Evolutionary conservation across 768 basidiomycete species (phyloP).

Genomic region (Kwoniella sp.): DNA sequence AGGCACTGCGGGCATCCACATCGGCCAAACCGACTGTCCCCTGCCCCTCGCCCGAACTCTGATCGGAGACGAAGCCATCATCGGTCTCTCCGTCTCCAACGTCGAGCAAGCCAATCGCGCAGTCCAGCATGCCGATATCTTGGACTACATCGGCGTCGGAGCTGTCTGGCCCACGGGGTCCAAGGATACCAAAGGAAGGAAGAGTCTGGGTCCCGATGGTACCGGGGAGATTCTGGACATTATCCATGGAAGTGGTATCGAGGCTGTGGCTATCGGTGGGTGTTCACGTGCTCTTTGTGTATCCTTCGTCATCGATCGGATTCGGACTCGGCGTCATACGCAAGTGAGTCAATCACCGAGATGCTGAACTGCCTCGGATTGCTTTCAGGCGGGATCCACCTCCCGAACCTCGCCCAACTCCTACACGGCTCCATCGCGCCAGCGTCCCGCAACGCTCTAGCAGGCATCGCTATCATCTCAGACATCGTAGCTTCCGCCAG

Average conservation of each 20-base stretch:
- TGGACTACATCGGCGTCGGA: slow-evolving; percentile 86
- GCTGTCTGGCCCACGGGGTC: slow-evolving; percentile 79
- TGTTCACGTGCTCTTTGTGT: background rate
- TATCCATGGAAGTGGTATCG: slow-evolving; percentile 67
- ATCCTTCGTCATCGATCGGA: background rate
- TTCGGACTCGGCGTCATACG: too few relatives aligned
- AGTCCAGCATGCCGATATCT: slow-evolving; percentile 62
- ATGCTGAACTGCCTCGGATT: background rate
- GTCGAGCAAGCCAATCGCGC: slow-evolving; percentile 68
- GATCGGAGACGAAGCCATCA: slow-evolving; percentile 69
- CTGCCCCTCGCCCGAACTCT: slow-evolving; percentile 67
- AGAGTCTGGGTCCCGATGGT: slow-evolving; percentile 71
- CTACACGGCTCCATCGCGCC: slow-evolving; percentile 71
- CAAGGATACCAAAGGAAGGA: slow-evolving; percentile 66
- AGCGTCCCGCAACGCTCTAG: slow-evolving; percentile 63
- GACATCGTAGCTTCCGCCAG: slow-evolving; percentile 72
- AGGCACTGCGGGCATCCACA: slow-evolving; percentile 70
- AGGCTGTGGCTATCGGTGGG: slow-evolving; percentile 83
- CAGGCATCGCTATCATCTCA: slow-evolving; percentile 86
- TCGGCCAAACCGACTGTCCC: slow-evolving; percentile 87
- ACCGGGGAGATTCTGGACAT: slow-evolving; percentile 69
- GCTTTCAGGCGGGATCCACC: slow-evolving; percentile 77
- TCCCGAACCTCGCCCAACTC: slow-evolving; percentile 72
- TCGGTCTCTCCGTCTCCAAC: slow-evolving; percentile 80
- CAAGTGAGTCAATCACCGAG: too few relatives aligned